These are phyloP conservation scores for Diaporthe ilicicola DNA, from an alignment of 2,329 filamentous ascomycete species.

Conservation along the genomic window DNA sequence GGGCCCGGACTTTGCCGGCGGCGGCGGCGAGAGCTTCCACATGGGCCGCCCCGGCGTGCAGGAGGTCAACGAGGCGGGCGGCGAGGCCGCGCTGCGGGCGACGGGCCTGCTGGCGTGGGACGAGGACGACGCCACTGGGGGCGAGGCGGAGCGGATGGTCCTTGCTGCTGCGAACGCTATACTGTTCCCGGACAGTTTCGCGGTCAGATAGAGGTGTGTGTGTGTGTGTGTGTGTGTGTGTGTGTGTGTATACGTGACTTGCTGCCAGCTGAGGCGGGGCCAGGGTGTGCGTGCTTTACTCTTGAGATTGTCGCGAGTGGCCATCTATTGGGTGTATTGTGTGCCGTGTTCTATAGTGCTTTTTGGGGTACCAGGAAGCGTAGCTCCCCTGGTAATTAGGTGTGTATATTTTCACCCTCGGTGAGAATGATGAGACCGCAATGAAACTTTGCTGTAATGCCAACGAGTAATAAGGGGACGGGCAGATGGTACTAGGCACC, in stretches of 20 bases:
- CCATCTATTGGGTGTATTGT: background rate
- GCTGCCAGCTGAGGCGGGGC: too few species aligned
- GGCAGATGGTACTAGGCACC: background rate
- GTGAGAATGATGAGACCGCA: background rate
- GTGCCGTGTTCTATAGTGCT: background rate
- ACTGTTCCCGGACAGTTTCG: slow-evolving; percentile 51
- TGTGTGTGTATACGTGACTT: too few species aligned
- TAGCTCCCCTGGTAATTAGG: background rate
- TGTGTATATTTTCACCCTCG: background rate
- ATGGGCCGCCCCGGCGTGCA: slow-evolving; percentile 46
- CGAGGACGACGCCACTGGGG: slow-evolving; percentile 43
- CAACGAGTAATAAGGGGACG: background rate
- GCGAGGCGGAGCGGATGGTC: slow-evolving; percentile 45
- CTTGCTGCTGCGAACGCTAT: slow-evolving; percentile 50
- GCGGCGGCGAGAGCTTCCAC: slow-evolving; percentile 45
- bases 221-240: too few species aligned
- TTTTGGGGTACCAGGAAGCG: background rate
- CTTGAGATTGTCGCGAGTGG: background rate
- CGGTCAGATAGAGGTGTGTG: slow-evolving; percentile 34
- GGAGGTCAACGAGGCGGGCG: slow-evolving; percentile 50
- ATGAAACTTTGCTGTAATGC: background rate
- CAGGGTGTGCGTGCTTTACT: background rate
- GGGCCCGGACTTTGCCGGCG: slow-evolving; percentile 50
- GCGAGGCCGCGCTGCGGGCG: slow-evolving; percentile 49
- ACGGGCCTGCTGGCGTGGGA: slow-evolving; percentile 54